These are phyloP conservation scores for Globisporangium lucens DNA, from an alignment of 352 stramenopile species.

Conservation along the genomic window DNA sequence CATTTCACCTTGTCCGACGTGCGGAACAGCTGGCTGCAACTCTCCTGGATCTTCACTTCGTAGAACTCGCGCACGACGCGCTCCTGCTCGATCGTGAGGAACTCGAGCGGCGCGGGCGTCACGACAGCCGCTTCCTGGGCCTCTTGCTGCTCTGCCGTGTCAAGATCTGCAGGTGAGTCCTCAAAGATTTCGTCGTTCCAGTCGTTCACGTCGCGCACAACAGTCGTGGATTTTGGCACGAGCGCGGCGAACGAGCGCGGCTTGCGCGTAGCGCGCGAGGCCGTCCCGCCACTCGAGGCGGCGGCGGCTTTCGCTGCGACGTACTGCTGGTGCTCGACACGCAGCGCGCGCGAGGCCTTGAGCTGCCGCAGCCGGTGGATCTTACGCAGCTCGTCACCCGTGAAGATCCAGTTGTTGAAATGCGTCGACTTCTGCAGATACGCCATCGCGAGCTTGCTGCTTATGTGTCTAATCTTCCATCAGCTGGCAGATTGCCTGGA, in stretches of 20 bases:
- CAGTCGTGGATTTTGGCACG: constrained; percentile 59
- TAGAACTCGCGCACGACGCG: constrained; percentile 64
- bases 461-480: neutral
- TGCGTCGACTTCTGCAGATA: constrained; percentile 84
- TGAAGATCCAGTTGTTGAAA: constrained; percentile 90
- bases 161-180: constrained; percentile 31
- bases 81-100: constrained; percentile 65
- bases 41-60: constrained; percentile 80
- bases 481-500: neutral
- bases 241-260: constrained; percentile 78
- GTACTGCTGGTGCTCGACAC: constrained; percentile 52
- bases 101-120: constrained; percentile 40
- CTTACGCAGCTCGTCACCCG: constrained; percentile 47
- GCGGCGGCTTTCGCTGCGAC: constrained; percentile 27
- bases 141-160: constrained; percentile 44
- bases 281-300: constrained; percentile 11
- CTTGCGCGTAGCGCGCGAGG: constrained; percentile 39
- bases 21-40: constrained; percentile 81
- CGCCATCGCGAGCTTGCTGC: constrained; percentile 40
- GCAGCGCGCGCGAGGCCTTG: constrained; percentile 58
- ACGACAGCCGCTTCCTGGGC: constrained; percentile 40
- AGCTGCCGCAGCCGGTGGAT: constrained; percentile 61
- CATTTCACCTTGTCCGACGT: constrained; percentile 88
- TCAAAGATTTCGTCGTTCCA: constrained; percentile 72
- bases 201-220: constrained; percentile 57